Evolutionary conservation across 208 protist species (phyloP).

Genomic region (Crithidia thermophila): DNA sequence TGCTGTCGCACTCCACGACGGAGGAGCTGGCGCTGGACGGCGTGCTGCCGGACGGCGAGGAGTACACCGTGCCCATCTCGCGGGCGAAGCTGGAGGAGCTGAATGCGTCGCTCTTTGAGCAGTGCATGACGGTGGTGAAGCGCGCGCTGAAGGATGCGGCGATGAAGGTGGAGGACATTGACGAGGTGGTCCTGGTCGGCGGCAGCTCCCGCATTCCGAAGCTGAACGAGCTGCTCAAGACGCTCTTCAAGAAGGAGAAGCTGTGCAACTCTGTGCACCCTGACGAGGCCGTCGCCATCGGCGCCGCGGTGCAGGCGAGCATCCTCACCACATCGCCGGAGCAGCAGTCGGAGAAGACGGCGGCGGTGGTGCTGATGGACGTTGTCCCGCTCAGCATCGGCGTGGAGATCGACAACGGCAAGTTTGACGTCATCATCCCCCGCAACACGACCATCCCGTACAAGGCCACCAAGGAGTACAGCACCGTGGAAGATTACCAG

Average conservation of each 20-base stretch:
- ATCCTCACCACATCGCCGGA: conserved; percentile 84
- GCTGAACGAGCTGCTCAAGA: conserved; percentile 87
- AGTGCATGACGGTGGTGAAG: conserved; percentile 79
- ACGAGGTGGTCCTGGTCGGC: conserved; percentile 96
- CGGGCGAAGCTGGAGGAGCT: conserved; percentile 98
- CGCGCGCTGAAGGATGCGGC: conserved; percentile 88
- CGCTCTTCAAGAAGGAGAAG: conserved; percentile 74
- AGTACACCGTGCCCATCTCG: conserved; percentile 96
- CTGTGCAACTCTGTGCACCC: conserved; percentile 94
- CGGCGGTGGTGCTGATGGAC: conserved; percentile 96
- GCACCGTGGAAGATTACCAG: conserved; percentile 98
- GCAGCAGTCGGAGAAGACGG: conserved; percentile 76
- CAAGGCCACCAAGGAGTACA: conserved; percentile 95
- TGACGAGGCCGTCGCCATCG: conserved; percentile 99
- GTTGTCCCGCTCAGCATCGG: conserved; percentile 97
- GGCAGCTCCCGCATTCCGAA: conserved; percentile 98
- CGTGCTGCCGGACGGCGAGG: conserved; percentile 91
- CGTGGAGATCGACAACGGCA: conserved; percentile 95
- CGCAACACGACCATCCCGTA: conserved; percentile 92
- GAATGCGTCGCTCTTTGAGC: conserved; percentile 78
- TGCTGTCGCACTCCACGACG: conserved; percentile 91
- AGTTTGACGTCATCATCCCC: conserved; percentile 91
- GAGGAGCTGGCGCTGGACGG: conserved; percentile 97
- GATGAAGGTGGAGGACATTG: conserved; percentile 78
- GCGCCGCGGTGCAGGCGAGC: conserved; percentile 99